phyloP scores from a whole-genome alignment of 805 yeast genomes.

The Pichia sporocuriosa region DNA sequence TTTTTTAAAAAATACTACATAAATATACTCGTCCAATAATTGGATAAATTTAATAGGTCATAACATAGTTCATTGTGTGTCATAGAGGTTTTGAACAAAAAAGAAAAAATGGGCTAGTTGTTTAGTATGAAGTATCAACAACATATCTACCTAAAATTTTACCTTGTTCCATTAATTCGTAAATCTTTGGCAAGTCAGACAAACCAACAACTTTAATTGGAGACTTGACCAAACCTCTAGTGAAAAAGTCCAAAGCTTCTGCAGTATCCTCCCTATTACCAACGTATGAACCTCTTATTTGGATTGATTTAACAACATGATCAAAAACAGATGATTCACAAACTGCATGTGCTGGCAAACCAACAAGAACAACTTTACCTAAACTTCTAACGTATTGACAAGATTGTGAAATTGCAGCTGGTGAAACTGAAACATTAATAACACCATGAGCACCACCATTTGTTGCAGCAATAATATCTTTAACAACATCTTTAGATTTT shows the following conservation, averaged over 20 bases:
- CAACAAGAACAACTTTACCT: conserved; percentile 61
- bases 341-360: conserved; percentile 76
- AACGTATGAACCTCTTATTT: conserved; percentile 78
- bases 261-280: conserved; percentile 86
- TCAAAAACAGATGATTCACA: conserved; percentile 64
- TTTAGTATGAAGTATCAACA: conserved; percentile 64
- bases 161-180: conserved; percentile 77
- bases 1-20: too few relatives aligned
- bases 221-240: conserved; percentile 58
- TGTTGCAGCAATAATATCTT: conserved; percentile 36
- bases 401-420: conserved; percentile 47
- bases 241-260: conserved; percentile 67
- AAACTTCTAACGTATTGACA: conserved; percentile 51
- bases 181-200: conserved; percentile 62
- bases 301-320: conserved; percentile 67
- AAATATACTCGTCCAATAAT: too few relatives aligned
- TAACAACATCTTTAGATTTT: conserved; percentile 35
- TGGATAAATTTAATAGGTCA: too few relatives aligned
- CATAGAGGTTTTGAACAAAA: too few relatives aligned
- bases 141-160: conserved; percentile 86
- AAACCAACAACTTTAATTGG: conserved; percentile 72
- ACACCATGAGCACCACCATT: conserved; percentile 61
- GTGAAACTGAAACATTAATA: conserved; percentile 58
- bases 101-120: too few relatives aligned
- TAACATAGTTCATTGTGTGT: too few relatives aligned